Evolutionary conservation across 192 early-diverging fungal species (phyloP), one percentile per base, ranked within the genome.

Genomic region (Backusella mclennaniae): DNA sequence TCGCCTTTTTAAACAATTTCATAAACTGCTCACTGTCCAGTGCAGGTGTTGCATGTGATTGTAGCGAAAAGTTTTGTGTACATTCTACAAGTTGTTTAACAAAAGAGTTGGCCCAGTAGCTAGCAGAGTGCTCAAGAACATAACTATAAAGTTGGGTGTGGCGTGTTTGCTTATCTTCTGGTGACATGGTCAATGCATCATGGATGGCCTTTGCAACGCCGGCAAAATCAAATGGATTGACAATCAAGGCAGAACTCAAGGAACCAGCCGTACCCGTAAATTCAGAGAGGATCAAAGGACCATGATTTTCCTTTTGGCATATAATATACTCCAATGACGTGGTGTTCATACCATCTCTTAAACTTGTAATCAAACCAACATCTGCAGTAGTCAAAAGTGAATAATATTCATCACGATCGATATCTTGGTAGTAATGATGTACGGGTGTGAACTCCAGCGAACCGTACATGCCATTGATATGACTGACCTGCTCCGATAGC

Each of bases 341-440:
- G 0, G 97, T 97, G 79, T 98, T 98, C 98, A 99, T 98, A 33
- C 97, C 98, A 82, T 99, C 98, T 26, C 98, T 93, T 11, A 98
- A 87, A 56, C 92, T 89, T 0, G 97, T 98, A 76, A 97, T 98
- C 66, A 99, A 80, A 1, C 95, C 96, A 9, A 96, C 88, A 82
- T 99, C 96, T n/a, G 97, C 98, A 12, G 97, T 90, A 73, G 91
- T 92, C 35, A 99, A 87, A 42, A 99, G 86, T 1, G 97, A 95
- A 83, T 92, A 97, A 86, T 98, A 99, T 79, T 99, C 98, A 79
- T 99, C 96, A 5, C 92, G 93, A 76, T 97, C 96, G 69, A 99
- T 87, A 75, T 95, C 92, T 78, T 96, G 94, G 81, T 94, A 93
- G 84, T 95, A 95, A 81, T 98, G 94, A 69, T 96, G 93, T 17